A percentile compares a stretch with the other conserved stretches of the same genome.
Evolutionary conservation across 2,329 filamentous ascomycete species (phyloP).

Genomic region (Colletotrichum ledebouriae): DNA sequence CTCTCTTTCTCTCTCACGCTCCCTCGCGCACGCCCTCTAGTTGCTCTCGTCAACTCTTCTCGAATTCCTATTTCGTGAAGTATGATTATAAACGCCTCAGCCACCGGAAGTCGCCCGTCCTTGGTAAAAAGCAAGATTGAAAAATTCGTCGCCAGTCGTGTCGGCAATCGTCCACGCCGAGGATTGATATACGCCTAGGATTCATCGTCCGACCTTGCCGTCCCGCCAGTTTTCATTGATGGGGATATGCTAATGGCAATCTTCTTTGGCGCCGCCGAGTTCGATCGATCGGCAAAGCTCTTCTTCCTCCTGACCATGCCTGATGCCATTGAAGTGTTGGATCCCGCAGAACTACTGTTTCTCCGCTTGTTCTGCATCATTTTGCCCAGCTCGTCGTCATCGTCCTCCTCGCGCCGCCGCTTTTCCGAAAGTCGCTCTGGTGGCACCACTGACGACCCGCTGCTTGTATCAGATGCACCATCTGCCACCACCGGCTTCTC

Average conservation of each 20-base stretch:
- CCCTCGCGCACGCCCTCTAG: constrained; percentile 12
- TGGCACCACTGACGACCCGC: constrained; percentile 58
- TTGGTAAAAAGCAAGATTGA: constrained; percentile 35
- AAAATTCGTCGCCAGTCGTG: constrained; percentile 37
- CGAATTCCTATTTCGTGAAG: constrained; percentile 37
- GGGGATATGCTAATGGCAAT: constrained; percentile 71
- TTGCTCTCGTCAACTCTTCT: constrained; percentile 34
- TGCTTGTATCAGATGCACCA: constrained; percentile 36
- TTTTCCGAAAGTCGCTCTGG: constrained; percentile 90
- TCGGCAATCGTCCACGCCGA: constrained; percentile 15
- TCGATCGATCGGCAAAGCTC: constrained; percentile 58
- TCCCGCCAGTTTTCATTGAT: constrained; percentile 57
- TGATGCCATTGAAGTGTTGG: constrained; percentile 54
- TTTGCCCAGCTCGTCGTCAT: constrained; percentile 92
- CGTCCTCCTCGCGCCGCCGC: constrained; percentile 90
- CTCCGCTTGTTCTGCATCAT: constrained; percentile 76
- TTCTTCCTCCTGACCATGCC: constrained; percentile 60
- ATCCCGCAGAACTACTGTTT: constrained; percentile 67
- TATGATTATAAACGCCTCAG: constrained; percentile 38
- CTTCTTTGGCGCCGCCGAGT: constrained; percentile 61
- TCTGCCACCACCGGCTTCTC: constrained; percentile 43
- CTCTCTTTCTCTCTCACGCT: no score
- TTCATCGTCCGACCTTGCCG: constrained; percentile 56
- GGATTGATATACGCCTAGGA: constrained; percentile 47
- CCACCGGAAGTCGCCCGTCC: constrained; percentile 31